A percentile compares a stretch with the other conserved stretches of the same genome.
Evolutionary conservation across 2,329 filamentous ascomycete genomes (phyloP).

Genomic region (Amylocarpus encephaloides): DNA sequence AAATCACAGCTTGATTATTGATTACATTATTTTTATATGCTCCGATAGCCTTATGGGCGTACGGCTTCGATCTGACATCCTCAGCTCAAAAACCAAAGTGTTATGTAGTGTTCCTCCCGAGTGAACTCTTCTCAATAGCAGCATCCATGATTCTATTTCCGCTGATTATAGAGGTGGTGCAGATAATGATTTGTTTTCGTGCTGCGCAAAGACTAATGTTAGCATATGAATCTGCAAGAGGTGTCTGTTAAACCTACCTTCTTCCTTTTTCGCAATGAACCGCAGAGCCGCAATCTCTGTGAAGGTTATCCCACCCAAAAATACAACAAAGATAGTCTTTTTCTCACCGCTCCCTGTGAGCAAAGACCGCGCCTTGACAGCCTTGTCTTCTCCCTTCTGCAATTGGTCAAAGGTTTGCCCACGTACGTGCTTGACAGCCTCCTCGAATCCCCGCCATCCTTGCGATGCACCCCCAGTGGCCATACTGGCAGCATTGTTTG

Average conservation of each 20-base stretch:
- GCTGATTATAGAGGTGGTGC: constrained; percentile 84
- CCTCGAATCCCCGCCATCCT: constrained; percentile 91
- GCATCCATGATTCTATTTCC: constrained; percentile 85
- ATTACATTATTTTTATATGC: constrained; percentile 4
- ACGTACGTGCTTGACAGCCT: constrained; percentile 77
- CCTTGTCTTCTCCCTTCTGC: constrained; percentile 90
- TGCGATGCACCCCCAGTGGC: constrained; percentile 56
- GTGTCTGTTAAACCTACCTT: constrained; percentile 40
- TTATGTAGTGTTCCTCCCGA: constrained; percentile 22
- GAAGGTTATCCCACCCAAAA: constrained; percentile 93
- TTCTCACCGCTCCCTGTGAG: constrained; percentile 67
- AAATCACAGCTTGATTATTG: not conserved
- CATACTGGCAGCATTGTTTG: constrained; percentile 40
- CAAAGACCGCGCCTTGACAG: constrained; percentile 76
- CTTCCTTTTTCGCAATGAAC: constrained; percentile 81
- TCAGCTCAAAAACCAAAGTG: not conserved
- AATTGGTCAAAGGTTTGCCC: constrained; percentile 87
- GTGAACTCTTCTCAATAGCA: constrained; percentile 59
- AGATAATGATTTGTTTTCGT: constrained; percentile 80
- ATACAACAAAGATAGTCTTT: constrained; percentile 93
- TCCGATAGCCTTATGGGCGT: not conserved
- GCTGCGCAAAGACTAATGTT: constrained; percentile 36
- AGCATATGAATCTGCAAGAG: constrained; percentile 5
- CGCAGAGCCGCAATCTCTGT: constrained; percentile 91
- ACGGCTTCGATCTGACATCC: not conserved